These are phyloP conservation scores for Candida peoriensis DNA, from an alignment of 805 yeast genomes.

Conservation along the genomic window DNA sequence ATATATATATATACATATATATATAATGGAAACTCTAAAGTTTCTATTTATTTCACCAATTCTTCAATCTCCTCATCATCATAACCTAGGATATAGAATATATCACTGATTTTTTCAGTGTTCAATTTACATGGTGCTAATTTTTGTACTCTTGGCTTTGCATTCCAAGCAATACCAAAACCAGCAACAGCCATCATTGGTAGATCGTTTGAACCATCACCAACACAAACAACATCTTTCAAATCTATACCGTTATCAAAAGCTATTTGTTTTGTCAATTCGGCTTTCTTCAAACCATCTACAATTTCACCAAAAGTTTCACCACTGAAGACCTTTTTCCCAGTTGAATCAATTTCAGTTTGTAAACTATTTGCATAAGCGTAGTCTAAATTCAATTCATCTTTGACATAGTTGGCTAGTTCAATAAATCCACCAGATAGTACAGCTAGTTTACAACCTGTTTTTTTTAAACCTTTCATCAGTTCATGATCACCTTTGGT, in stretches of 20 bases:
- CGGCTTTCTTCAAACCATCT: constrained; percentile 81
- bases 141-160: constrained; percentile 86
- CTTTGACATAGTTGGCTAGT: constrained; percentile 71
- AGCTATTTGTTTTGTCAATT: constrained; percentile 59
- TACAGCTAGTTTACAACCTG: constrained; percentile 74
- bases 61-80: constrained; percentile 45
- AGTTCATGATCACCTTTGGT: constrained; percentile 87
- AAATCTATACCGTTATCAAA: constrained; percentile 46
- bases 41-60: constrained; percentile 1
- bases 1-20: background rate
- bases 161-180: constrained; percentile 95
- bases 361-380: constrained; percentile 78
- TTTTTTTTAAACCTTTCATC: constrained; percentile 50
- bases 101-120: constrained; percentile 64
- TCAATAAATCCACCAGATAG: constrained; percentile 94
- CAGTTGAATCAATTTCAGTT: constrained; percentile 40
- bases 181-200: constrained; percentile 91
- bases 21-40: background rate
- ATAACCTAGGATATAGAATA: constrained; percentile 77
- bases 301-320: constrained; percentile 75
- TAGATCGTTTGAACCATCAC: constrained; percentile 97
- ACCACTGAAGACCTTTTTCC: constrained; percentile 59
- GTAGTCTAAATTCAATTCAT: constrained; percentile 67
- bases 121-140: constrained; percentile 82
- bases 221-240: constrained; percentile 69